Percentiles rank a stretch among this genome's conserved stretches.
Conservation (phyloP, 2,329 filamentous ascomycete genomes). For the Colletotrichum horii region DNA sequence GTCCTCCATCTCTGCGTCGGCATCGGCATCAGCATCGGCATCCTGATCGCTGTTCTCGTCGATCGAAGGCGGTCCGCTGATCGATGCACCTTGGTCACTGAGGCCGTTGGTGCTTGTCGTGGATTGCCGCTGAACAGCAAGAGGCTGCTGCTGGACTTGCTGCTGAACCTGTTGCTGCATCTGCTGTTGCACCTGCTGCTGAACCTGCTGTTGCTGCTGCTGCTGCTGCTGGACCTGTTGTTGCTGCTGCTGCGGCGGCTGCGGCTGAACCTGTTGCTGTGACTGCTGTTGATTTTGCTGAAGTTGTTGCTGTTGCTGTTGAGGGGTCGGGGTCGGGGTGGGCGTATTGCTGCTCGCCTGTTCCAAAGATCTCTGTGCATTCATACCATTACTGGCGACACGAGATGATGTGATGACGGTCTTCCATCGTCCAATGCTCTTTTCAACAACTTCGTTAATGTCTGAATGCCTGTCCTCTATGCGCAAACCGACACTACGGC, state of each 20-base stretch:
- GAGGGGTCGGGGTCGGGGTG: conserved; percentile 25
- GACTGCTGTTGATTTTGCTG: conserved; percentile 30
- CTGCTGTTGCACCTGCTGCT: conserved; percentile 23
- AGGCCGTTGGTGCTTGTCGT: conserved; percentile 39
- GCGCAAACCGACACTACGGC: conserved; percentile 48
- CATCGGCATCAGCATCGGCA: conserved; percentile 45
- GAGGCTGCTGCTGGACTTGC: conserved; percentile 25
- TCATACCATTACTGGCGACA: conserved; percentile 48
- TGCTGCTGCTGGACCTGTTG: conserved; percentile 37
- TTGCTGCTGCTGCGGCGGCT: conserved; percentile 36
- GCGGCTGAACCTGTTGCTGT: conserved; percentile 34
- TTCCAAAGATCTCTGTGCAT: conserved; percentile 54
- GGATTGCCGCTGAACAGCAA: conserved; percentile 28
- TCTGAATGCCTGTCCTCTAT: conserved; percentile 58
- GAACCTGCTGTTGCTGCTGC: conserved; percentile 28
- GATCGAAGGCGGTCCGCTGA: conserved; percentile 42
- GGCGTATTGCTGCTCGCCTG: conserved; percentile 26
- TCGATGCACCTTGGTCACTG: conserved; percentile 38
- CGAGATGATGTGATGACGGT: conserved; percentile 60
- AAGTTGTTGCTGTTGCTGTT: conserved; percentile 24
- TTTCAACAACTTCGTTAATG: conserved; percentile 54
- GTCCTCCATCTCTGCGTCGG: conserved; percentile 59
- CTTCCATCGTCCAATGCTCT: conserved; percentile 68
- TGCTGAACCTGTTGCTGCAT: conserved; percentile 27
- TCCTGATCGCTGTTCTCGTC: conserved; percentile 54